Percentiles rank a stretch among this genome's conserved stretches.
Evolutionary conservation across 2,329 filamentous ascomycete species (phyloP).

Genomic region (Fusarium austroafricanum): DNA sequence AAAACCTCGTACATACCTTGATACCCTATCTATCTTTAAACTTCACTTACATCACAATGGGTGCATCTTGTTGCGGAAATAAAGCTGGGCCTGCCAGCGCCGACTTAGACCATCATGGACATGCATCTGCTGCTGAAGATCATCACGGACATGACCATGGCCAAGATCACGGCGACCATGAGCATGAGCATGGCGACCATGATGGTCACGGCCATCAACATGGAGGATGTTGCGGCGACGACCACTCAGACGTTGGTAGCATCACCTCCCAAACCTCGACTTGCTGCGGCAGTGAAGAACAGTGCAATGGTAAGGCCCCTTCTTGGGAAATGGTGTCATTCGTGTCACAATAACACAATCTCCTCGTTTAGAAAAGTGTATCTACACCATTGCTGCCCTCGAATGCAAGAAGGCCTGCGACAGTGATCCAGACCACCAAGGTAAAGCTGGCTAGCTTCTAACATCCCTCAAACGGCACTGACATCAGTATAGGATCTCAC

Average conservation of each 20-base stretch:
- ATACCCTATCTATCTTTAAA: not conserved
- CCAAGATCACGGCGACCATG: fast-evolving
- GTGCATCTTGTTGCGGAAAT: slow-evolving; percentile 7
- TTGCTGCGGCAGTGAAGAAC: slow-evolving; percentile 14
- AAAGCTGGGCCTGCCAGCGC: not conserved
- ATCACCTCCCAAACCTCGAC: not conserved
- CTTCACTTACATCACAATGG: not conserved
- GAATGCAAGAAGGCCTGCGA: slow-evolving; percentile 27
- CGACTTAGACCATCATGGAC: not conserved
- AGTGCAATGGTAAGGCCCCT: not conserved
- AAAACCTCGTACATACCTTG: fast-evolving
- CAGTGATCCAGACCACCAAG: slow-evolving; percentile 14
- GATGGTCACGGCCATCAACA: not conserved
- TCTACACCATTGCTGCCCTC: slow-evolving; percentile 17
- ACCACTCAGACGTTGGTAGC: not conserved
- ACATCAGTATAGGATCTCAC: not conserved
- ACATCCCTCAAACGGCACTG: fast-evolving
- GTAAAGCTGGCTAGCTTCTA: not conserved
- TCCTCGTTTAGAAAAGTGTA: slow-evolving; percentile 15
- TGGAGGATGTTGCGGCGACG: not conserved
- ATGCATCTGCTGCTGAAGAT: fast-evolving
- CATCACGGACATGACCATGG: fast-evolving
- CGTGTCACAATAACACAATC: fast-evolving
- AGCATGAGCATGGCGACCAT: fast-evolving
- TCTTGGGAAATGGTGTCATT: not conserved